Evolutionary conservation across 108 stramenopile species (phyloP), one percentile per base, ranked within the genome.

Genomic region (Discostella stelligeroides): DNA sequence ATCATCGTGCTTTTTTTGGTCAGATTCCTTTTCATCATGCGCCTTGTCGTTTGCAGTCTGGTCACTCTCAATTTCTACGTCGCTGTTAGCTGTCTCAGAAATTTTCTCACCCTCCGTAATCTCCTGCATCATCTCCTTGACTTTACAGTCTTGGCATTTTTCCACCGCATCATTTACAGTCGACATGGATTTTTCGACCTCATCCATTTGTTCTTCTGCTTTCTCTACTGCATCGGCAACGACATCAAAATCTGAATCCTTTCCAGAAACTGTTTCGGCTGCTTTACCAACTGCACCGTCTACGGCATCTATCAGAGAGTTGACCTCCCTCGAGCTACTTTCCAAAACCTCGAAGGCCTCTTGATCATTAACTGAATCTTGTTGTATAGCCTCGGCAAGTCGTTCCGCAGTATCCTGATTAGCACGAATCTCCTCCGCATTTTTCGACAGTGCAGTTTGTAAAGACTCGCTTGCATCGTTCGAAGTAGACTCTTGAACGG

Each of bases 101-200:
- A n/a, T n/a, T n/a, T n/a, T n/a, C n/a, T n/a, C 46, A 6, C 18
- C 60, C 46, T 63, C 62, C 17, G 18, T 47, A 25, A 64, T 49
- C 34, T 64, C 63, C 15, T 64, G 47, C 25, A 37, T 47, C 10
- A 49, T 48, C 45, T 64, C 63, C 34, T 64, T 64, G 17, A 64
- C 63, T 20, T 29, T 37, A 37, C 49, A 64, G 24, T 64, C 49
- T 23, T 30, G 40, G 29, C 63, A 51, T 49, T 60, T 42, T 30
- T 60, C 59, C 18, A 30, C 59, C 2, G 59, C 59, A 11, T 60
- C 59, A 27, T 60, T 30, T 5, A 42, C 59, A 17, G 27, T 10
- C 3, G 38, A 39, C 17, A 60, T 60, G 17, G 59, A 60, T 5
- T 37, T 30, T 42, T 42, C 59, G 30, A 60, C 59, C 2, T 37